Evolutionary conservation across 2,329 filamentous ascomycete genomes (phyloP).

Genomic region (Rhynchosporium agropyri): DNA sequence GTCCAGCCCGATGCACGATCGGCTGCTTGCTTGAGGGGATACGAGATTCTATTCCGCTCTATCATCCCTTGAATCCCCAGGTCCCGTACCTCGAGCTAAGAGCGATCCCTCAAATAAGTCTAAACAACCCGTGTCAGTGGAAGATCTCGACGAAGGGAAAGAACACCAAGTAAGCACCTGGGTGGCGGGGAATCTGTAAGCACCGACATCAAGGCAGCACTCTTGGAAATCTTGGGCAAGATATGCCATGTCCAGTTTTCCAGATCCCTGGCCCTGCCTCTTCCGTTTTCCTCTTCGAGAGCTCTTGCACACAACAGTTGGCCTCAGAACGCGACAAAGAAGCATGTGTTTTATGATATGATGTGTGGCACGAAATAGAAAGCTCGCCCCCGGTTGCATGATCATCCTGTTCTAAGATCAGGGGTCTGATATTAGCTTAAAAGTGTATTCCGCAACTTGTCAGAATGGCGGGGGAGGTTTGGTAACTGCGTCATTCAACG

Average conservation of each 20-base stretch:
- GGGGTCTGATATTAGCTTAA: constrained; percentile 11
- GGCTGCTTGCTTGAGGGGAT: background rate
- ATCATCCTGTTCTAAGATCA: constrained; percentile 3
- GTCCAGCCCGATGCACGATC: background rate
- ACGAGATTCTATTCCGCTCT: constrained; percentile 3
- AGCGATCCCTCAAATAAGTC: constrained; percentile 6
- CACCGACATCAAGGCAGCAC: no score
- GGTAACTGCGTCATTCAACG: background rate
- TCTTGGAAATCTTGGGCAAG: no score
- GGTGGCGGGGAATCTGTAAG: background rate
- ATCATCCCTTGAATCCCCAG: background rate
- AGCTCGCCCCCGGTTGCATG: constrained; percentile 1
- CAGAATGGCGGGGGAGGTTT: constrained; percentile 3
- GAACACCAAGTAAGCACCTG: background rate
- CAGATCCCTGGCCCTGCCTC: background rate
- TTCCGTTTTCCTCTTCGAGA: background rate
- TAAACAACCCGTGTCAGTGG: background rate
- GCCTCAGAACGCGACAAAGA: constrained; percentile 10
- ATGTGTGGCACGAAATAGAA: constrained; percentile 15
- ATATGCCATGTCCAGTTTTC: background rate
- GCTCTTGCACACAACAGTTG: constrained; percentile 1
- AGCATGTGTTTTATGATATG: background rate
- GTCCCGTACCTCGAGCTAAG: background rate
- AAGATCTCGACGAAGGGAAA: background rate
- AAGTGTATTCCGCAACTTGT: constrained; percentile 4